phyloP scores from a whole-genome alignment of 176 grass and related monocot genomes.

The Poa pratensis region DNA sequence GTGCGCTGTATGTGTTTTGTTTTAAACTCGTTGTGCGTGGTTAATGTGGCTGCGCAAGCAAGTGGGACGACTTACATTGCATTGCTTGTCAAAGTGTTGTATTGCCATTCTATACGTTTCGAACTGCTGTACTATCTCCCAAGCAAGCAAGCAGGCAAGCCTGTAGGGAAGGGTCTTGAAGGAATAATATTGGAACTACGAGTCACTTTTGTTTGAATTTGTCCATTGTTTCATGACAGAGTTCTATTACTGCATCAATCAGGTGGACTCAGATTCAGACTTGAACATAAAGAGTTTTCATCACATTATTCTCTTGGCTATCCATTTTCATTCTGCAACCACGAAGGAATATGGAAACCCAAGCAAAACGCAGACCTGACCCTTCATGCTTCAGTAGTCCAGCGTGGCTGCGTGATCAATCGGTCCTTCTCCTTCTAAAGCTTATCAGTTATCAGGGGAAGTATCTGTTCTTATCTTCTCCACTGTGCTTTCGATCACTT shows the following conservation, averaged over 20 bases:
- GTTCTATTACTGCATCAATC: not conserved
- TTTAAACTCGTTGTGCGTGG: not conserved
- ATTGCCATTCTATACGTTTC: not conserved
- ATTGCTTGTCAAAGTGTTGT: not conserved
- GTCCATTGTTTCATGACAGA: too few relatives aligned
- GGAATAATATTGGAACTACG: not conserved
- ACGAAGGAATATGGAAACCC: not conserved
- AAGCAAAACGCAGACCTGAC: not conserved
- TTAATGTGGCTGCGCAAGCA: constrained; percentile 20
- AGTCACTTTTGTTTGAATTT: not conserved
- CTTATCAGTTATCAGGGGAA: not conserved
- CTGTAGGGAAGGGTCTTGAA: not conserved
- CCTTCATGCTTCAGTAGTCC: not conserved
- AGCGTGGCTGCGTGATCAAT: not conserved
- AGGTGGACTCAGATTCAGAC: not conserved
- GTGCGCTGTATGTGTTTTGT: not conserved
- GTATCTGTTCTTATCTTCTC: constrained; percentile 31
- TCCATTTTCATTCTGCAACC: not conserved
- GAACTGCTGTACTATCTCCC: not conserved
- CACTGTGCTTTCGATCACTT: not conserved
- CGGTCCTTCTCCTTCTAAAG: not conserved
- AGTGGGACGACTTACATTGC: not conserved
- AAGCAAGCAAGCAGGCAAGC: constrained; percentile 6
- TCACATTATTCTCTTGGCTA: too few relatives aligned
- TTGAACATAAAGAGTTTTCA: not conserved